These are phyloP conservation scores for Tylopilus orsonianus DNA, from an alignment of 1,284 basidiomycete species.

Conservation along the genomic window DNA sequence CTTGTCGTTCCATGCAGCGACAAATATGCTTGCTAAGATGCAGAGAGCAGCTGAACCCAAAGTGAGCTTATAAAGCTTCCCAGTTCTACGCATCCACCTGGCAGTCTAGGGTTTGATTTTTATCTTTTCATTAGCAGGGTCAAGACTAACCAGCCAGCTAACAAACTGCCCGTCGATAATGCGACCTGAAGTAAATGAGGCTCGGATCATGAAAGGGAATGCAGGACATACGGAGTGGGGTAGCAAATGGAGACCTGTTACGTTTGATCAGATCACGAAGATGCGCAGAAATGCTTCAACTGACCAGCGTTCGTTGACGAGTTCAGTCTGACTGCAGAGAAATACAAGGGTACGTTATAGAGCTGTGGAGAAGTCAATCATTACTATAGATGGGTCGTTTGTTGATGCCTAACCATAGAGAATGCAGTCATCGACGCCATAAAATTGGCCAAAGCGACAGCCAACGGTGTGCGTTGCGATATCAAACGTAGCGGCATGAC, in stretches of 20 bases:
- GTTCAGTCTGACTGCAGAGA: slow-evolving; percentile 79
- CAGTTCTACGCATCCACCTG: slow-evolving; percentile 82
- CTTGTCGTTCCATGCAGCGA: slow-evolving; percentile 61
- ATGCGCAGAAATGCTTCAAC: slow-evolving; percentile 21
- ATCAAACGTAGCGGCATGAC: slow-evolving; percentile 84
- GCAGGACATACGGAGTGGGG: slow-evolving; percentile 73
- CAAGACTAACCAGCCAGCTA: slow-evolving; percentile 73
- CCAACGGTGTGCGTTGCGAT: slow-evolving; percentile 71
- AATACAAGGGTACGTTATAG: slow-evolving; percentile 88
- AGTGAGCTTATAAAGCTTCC: slow-evolving; percentile 76
- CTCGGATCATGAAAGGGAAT: background rate
- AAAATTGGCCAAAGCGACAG: slow-evolving; percentile 80
- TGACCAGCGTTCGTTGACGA: slow-evolving; percentile 71
- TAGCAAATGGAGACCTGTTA: slow-evolving; percentile 71
- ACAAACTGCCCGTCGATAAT: slow-evolving; percentile 77
- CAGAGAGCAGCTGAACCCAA: slow-evolving; percentile 55
- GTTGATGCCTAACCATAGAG: slow-evolving; percentile 60
- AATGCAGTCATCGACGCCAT: slow-evolving; percentile 74
- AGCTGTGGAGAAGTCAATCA: slow-evolving; percentile 46
- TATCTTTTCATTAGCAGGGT: background rate
- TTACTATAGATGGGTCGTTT: background rate
- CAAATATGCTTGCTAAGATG: slow-evolving; percentile 54
- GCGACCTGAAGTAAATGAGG: slow-evolving; percentile 50
- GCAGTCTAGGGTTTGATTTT: background rate
- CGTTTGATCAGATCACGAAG: slow-evolving; percentile 1